Evolutionary conservation across 2,329 filamentous ascomycete species (phyloP), one percentile per base, ranked within the genome.

Genomic region (Waltergamsia citrina): DNA sequence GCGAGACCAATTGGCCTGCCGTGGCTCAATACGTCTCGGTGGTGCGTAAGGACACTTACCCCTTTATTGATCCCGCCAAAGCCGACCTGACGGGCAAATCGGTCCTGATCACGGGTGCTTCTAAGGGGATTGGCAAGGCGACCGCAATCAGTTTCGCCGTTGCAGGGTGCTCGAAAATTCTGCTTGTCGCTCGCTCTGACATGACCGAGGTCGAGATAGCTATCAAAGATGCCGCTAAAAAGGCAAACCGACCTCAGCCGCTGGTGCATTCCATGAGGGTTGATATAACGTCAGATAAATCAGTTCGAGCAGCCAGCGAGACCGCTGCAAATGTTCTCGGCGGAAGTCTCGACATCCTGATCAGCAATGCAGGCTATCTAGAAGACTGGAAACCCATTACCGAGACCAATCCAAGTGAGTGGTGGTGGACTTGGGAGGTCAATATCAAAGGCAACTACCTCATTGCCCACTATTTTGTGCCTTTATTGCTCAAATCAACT

Each of bases 131-230:
- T 23, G 74, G 75, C 6, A 57, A 56, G 3, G 60, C 64, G 11
- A 70, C 65, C 4, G 72, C 71, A 2, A 45, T 70, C n/a, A 65
- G 69, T 8, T 79, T 66, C 43, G 74, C 72, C 15, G 55, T 55
- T 42, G 71, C 73, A 5, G 67, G 68, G 5, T 67, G 64, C 20
- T 59, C 63, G 1, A 49, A 53, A 19, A 71, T 81, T 36, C 66
- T 65, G 12, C 54, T 79, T 15, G 63, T 56, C 6, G 73, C 71
- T 1, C 66, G 75, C 16, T 69, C 65, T 3, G 44, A 53, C n/a
- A 53, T 71, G 5, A 44, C 53, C 5, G 50, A 54, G 1, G 47
- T 66, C 0, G 37, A 42, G 45, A 57, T 57, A 31, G n/a, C n/a
- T n/a, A n/a, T n/a, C n/a, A n/a, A n/a, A n/a, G n/a, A n/a, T 5